These are phyloP conservation scores for Eurotiales sp. DNA, from an alignment of 2,329 filamentous ascomycete species.

Conservation along the genomic window DNA sequence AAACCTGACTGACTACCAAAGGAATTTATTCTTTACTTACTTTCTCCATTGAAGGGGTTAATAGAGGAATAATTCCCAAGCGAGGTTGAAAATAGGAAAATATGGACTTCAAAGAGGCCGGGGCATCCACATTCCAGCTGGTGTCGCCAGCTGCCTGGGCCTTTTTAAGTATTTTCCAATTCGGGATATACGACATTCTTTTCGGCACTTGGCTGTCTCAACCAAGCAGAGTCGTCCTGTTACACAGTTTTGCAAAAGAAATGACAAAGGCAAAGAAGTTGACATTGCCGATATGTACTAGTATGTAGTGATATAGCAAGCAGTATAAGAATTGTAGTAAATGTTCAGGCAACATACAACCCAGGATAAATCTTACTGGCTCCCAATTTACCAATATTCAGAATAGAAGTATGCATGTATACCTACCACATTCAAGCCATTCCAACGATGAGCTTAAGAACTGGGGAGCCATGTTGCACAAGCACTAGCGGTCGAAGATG, in stretches of 20 bases:
- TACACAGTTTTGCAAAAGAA: background rate
- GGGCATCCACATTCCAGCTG: background rate
- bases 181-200: background rate
- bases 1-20: too few relatives aligned
- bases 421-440: background rate
- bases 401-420: too few relatives aligned
- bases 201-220: background rate
- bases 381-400: background rate
- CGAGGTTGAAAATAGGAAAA: background rate
- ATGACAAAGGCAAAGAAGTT: too few relatives aligned
- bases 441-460: background rate
- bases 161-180: background rate
- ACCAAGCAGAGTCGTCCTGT: background rate
- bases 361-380: background rate
- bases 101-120: background rate
- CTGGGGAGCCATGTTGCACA: too few relatives aligned
- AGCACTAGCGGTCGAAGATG: too few relatives aligned
- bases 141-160: background rate
- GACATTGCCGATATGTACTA: too few relatives aligned
- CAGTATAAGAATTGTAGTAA: too few relatives aligned
- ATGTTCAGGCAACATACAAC: background rate
- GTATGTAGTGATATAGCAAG: too few relatives aligned
- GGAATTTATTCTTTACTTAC: too few relatives aligned
- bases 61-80: background rate
- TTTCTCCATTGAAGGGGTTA: background rate